phyloP scores from a whole-genome alignment of 441 rosid genomes.

The Erysimum cheiri region DNA sequence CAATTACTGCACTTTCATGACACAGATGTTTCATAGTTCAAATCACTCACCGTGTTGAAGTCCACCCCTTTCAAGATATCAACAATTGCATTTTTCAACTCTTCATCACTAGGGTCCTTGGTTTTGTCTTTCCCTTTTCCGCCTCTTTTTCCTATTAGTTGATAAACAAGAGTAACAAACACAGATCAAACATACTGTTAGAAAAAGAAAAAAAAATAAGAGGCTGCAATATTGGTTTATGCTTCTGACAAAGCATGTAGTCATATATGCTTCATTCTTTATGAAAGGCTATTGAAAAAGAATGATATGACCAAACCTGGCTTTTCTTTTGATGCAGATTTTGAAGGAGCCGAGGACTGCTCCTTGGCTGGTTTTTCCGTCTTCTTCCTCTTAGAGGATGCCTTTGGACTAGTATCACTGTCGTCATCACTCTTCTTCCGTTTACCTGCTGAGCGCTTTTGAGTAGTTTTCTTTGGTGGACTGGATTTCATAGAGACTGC shows the following conservation, averaged over 20 bases:
- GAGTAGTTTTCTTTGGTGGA: conserved; percentile 53
- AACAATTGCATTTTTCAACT: conserved; percentile 75
- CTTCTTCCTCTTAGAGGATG: conserved; percentile 73
- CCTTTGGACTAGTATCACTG: conserved; percentile 66
- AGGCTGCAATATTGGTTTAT: not conserved
- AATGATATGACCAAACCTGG: conserved; percentile 44
- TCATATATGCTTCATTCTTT: conserved; percentile 4
- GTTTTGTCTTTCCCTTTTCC: conserved; percentile 67
- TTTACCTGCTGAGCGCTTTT: conserved; percentile 56
- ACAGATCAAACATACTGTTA: conserved; percentile 12
- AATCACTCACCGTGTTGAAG: conserved; percentile 80
- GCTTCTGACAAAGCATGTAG: conserved; percentile 23
- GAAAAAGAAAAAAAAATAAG: not conserved
- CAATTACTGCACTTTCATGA: conserved; percentile 23
- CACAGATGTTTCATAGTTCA: conserved; percentile 29
- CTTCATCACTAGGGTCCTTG: conserved; percentile 63
- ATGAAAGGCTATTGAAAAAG: not conserved
- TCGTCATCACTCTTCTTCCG: conserved; percentile 58
- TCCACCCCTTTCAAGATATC: conserved; percentile 87
- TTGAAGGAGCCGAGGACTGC: conserved; percentile 57
- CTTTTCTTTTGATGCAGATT: conserved; percentile 71
- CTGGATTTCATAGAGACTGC: conserved; percentile 48
- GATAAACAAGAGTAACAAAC: conserved; percentile 17
- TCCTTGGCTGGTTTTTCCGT: conserved; percentile 54
- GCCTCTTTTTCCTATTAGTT: conserved; percentile 57